Base-by-base conservation (phyloP, 2,329 filamentous ascomycete genomes). In the Talaromyces albobiverticillius region DNA sequence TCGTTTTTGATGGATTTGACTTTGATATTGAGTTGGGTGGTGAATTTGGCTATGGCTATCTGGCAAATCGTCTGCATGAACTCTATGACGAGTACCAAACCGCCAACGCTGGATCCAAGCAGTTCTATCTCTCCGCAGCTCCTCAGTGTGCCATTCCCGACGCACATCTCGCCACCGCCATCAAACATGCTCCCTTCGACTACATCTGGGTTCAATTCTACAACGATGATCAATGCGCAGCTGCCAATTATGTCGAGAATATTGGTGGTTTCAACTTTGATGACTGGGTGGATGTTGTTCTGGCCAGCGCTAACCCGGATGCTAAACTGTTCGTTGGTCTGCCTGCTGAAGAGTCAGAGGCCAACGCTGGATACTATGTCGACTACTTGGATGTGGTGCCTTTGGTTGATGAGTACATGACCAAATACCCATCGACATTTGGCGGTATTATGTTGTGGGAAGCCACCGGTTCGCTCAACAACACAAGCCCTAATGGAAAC, bases 361-460 rank as follows among this genome's bases (percentile, higher is more conserved):
- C 25, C 10, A 38, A 18, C 8, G 1, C 31, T 41, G 51, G 47
- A 9, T 73, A 72, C 60, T 84, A 83, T 61, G 64, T 85, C 14
- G 66, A 63, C 2, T 40, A 40, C 76, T 13, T 77, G 0, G 56
- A 60, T 55, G 79, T 76, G 2, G 65, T 74, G 50, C 60, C 62
- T 3, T 58, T 84, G 51, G 65, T 83, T 22, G 59, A 69, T 16
- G 62, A 66, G 41, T 78, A 75, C 57, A 55, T 55, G 53, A 51
- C 46, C 48, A 55, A 51, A 22, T 67, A 71, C 1, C 57, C 69
- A 16, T 67, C 65, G 1, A 54, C 58, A 54, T 84, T 84, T 59
- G 82, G 80, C 42, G 82, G 82, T 67, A 70, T 83, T 32, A 84
- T 84, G 81, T 64, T 84, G 5, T 84, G 79, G 79, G 81, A 84